phyloP scores from a whole-genome alignment of 495 filamentous ascomycete species.

The Daldinia bambusicola region DNA sequence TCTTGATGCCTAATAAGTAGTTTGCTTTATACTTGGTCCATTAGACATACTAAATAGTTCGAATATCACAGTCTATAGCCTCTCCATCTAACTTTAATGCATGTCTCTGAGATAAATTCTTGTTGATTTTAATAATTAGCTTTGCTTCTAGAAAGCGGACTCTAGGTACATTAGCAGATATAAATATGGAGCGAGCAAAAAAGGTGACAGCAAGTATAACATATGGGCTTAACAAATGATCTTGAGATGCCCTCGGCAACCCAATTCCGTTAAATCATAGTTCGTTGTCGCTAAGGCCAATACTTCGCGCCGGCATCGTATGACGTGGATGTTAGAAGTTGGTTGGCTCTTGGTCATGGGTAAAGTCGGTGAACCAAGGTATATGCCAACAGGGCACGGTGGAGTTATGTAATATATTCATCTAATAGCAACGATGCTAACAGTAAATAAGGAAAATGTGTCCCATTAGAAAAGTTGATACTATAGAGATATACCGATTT shows the following conservation, averaged over 20 bases:
- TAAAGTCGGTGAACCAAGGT: constrained; percentile 2
- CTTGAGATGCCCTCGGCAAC: too few species aligned
- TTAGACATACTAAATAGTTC: too few species aligned
- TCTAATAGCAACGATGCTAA: background rate
- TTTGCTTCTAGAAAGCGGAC: background rate
- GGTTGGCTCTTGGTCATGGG: background rate
- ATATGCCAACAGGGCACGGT: background rate
- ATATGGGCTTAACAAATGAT: background rate
- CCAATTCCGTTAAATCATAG: background rate
- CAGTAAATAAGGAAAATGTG: background rate
- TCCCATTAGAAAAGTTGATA: background rate
- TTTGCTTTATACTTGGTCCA: too few species aligned
- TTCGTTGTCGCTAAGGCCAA: constrained; percentile 1
- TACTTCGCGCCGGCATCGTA: background rate
- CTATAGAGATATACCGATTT: background rate
- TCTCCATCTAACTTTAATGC: too few species aligned
- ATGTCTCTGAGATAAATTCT: background rate
- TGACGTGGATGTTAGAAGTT: constrained; percentile 5
- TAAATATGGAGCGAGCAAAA: background rate
- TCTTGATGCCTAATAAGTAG: too few species aligned
- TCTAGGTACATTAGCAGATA: background rate
- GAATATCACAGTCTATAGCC: too few species aligned
- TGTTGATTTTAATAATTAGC: background rate
- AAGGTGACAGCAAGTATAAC: background rate
- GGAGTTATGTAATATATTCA: background rate